phyloP scores from a whole-genome alignment of 106 monocot genomes.

The Acorus gramineus region DNA sequence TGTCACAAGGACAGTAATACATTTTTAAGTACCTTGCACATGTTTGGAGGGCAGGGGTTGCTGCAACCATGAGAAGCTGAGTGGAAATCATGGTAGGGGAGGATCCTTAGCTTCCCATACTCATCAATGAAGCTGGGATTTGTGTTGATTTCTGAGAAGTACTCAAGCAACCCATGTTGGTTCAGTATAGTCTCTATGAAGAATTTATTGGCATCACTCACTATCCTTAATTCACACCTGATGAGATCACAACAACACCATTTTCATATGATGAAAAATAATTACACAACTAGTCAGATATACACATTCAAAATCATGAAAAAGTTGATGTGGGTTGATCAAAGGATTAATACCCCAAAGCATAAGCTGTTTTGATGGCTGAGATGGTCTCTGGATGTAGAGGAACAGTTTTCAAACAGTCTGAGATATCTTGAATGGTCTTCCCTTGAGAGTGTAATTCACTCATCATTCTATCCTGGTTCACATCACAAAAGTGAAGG shows the following conservation, averaged over 20 bases:
- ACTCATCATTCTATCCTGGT: constrained; percentile 32
- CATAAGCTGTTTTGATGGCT: constrained; percentile 27
- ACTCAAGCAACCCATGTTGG: constrained; percentile 62
- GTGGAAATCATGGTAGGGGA: constrained; percentile 63
- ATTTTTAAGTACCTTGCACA: constrained; percentile 65
- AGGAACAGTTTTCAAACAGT: constrained; percentile 13
- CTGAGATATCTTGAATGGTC: constrained; percentile 16
- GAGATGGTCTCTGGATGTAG: constrained; percentile 13
- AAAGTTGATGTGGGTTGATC: too few relatives aligned
- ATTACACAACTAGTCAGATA: too few relatives aligned
- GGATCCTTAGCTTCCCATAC: constrained; percentile 58
- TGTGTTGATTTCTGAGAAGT: constrained; percentile 87
- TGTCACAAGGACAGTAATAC: too few relatives aligned
- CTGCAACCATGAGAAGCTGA: constrained; percentile 42
- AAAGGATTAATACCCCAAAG: constrained; percentile 16
- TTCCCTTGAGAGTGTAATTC: constrained; percentile 20
- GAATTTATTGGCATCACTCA: constrained; percentile 87
- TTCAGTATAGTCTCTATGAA: constrained; percentile 78
- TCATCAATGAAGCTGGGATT: constrained; percentile 65
- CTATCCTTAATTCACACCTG: constrained; percentile 80
- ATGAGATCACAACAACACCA: too few relatives aligned
- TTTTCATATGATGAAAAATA: too few relatives aligned
- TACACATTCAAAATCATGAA: too few relatives aligned
- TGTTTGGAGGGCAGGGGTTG: constrained; percentile 74
- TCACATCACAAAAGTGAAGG: not conserved